A percentile compares a stretch with the other conserved stretches of the same genome.
phyloP scores from a whole-genome alignment of 495 filamentous ascomycete species.

The Penicillium roqueforti region DNA sequence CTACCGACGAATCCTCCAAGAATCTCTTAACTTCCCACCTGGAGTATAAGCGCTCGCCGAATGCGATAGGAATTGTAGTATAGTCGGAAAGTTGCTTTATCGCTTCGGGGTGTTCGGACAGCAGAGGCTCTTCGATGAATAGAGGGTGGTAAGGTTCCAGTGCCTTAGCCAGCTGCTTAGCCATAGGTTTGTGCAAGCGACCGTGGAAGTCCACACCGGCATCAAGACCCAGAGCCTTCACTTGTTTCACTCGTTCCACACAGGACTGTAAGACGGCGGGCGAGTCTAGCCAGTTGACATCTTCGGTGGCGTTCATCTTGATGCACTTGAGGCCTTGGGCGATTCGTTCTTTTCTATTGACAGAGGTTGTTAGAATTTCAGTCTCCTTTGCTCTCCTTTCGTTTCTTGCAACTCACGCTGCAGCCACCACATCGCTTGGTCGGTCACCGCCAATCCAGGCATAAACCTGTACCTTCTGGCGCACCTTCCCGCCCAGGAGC shows the following conservation, averaged over 20 bases:
- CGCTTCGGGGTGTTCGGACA: conserved; percentile 67
- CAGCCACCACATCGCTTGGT: conserved; percentile 62
- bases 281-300: conserved; percentile 76
- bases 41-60: conserved; percentile 70
- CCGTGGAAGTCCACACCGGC: conserved; percentile 78
- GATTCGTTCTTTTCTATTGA: conserved; percentile 51
- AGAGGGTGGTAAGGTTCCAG: conserved; percentile 68
- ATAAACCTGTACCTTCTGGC: conserved; percentile 71
- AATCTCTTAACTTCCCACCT: conserved; percentile 76
- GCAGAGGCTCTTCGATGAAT: conserved; percentile 76
- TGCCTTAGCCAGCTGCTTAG: conserved; percentile 70
- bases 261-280: conserved; percentile 58
- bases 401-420: conserved; percentile 36
- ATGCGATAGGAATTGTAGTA: conserved; percentile 66
- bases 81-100: conserved; percentile 62
- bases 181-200: conserved; percentile 75
- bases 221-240: conserved; percentile 70
- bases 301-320: conserved; percentile 84
- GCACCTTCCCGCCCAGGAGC: conserved; percentile 71
- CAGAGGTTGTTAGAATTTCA: not conserved
- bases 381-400: not conserved
- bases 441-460: conserved; percentile 85
- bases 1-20: conserved; percentile 63
- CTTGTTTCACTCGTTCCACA: conserved; percentile 64
- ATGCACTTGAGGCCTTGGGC: conserved; percentile 69